phyloP scores from a whole-genome alignment of 306 rosid genomes.

The Cicer cuneatum region DNA sequence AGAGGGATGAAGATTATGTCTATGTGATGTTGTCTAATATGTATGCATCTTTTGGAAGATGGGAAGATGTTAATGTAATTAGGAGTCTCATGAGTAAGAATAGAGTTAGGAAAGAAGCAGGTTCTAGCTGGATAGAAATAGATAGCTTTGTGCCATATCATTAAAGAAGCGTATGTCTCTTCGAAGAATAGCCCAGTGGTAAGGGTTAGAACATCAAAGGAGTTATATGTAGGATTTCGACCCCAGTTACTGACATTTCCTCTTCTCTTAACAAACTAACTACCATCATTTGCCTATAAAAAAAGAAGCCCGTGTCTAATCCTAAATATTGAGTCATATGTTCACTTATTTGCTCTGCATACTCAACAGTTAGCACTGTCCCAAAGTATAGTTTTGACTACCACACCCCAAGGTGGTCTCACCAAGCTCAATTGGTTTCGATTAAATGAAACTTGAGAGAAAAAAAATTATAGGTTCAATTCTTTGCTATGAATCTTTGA shows the following conservation, averaged over 20 bases:
- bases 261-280: no score
- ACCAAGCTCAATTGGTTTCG: not conserved
- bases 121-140: constrained; percentile 66
- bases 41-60: constrained; percentile 63
- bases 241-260: no score
- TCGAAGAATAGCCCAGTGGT: no score
- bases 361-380: not conserved
- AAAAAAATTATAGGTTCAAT: not conserved
- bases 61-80: constrained; percentile 66
- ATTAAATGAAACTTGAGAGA: not conserved
- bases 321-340: constrained; percentile 1
- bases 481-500: not conserved
- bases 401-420: not conserved
- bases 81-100: constrained; percentile 61
- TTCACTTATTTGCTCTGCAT: not conserved
- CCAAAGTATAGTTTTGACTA: constrained; percentile 3
- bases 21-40: constrained; percentile 68
- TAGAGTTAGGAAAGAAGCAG: constrained; percentile 62
- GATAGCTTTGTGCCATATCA: constrained; percentile 34
- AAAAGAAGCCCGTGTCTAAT: not conserved
- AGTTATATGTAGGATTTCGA: not conserved
- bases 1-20: constrained; percentile 59
- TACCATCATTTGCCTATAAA: not conserved
- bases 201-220: no score
- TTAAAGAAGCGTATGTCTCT: not conserved